A percentile compares a stretch with the other conserved stretches of the same genome.
These are phyloP conservation scores for Nannochloropsis salina DNA, from an alignment of 108 stramenopile species.

Conservation along the genomic window DNA sequence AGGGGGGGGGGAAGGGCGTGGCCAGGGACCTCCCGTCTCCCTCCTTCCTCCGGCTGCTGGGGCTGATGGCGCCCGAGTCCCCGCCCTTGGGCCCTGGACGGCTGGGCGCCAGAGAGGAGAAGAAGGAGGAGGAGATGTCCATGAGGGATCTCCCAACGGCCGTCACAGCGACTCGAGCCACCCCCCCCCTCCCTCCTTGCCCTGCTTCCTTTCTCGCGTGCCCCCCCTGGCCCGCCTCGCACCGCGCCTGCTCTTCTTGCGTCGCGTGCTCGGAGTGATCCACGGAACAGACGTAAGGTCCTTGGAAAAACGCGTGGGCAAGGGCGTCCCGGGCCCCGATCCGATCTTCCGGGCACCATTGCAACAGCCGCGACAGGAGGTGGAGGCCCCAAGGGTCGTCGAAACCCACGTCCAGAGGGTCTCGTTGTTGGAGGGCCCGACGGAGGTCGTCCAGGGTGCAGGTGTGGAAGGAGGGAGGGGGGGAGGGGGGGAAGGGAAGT, in stretches of 20 bases:
- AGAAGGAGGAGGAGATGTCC: background rate
- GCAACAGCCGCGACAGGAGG: constrained; percentile 44
- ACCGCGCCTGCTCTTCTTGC: background rate
- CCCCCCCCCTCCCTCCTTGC: background rate
- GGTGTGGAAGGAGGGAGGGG: background rate
- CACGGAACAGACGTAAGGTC: constrained; percentile 29
- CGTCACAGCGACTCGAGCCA: background rate
- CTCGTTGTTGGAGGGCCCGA: constrained; percentile 44
- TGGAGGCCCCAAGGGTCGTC: constrained; percentile 51
- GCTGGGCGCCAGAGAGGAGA: background rate
- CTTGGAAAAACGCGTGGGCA: constrained; percentile 50
- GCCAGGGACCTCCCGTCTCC: background rate
- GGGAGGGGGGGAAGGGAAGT: background rate
- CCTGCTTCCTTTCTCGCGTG: background rate
- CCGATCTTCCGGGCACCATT: constrained; percentile 47
- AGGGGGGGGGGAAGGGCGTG: background rate
- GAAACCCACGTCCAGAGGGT: constrained; percentile 47
- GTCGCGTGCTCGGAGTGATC: constrained; percentile 33
- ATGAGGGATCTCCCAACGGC: background rate
- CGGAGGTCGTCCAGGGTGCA: background rate
- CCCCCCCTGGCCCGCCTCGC: too few relatives aligned
- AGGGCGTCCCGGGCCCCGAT: constrained; percentile 45
- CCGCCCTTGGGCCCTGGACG: background rate
- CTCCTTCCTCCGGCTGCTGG: background rate
- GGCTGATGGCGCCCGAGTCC: background rate